Evolutionary conservation across 345 rosid species (phyloP).

Genomic region (Populus pruinosa): DNA sequence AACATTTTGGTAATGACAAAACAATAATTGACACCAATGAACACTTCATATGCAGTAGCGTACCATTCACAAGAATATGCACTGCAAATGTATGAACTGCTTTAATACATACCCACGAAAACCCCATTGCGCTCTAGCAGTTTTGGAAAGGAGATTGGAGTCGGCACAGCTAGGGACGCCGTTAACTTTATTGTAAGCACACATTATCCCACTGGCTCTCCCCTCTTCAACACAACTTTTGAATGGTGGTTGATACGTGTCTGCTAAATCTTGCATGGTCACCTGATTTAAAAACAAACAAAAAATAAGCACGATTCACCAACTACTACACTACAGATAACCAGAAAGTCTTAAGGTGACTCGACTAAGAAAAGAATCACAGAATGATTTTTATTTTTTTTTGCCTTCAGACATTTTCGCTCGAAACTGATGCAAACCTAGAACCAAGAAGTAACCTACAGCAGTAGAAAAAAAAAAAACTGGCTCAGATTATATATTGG

Average conservation of each 20-base stretch:
- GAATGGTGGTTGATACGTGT: constrained; percentile 36
- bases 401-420: neutral
- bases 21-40: neutral
- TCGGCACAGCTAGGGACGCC: constrained; percentile 32
- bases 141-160: constrained; percentile 23
- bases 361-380: neutral
- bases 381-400: neutral
- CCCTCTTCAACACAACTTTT: constrained; percentile 28
- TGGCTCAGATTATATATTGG: too few relatives aligned
- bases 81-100: neutral
- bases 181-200: constrained; percentile 30
- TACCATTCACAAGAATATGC: neutral
- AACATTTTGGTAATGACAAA: neutral
- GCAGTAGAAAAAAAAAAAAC: too few relatives aligned
- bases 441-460: neutral
- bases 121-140: constrained; percentile 58
- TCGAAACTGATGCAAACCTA: neutral
- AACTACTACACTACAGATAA: neutral
- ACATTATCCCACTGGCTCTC: constrained; percentile 30
- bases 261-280: constrained; percentile 27
- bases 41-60: neutral
- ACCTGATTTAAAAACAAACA: constrained; percentile 4
- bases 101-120: constrained; percentile 54
- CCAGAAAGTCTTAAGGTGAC: neutral
- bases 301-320: neutral